Base-by-base conservation (phyloP, 768 basidiomycete genomes). In the Pulveroboletus sp. region DNA sequence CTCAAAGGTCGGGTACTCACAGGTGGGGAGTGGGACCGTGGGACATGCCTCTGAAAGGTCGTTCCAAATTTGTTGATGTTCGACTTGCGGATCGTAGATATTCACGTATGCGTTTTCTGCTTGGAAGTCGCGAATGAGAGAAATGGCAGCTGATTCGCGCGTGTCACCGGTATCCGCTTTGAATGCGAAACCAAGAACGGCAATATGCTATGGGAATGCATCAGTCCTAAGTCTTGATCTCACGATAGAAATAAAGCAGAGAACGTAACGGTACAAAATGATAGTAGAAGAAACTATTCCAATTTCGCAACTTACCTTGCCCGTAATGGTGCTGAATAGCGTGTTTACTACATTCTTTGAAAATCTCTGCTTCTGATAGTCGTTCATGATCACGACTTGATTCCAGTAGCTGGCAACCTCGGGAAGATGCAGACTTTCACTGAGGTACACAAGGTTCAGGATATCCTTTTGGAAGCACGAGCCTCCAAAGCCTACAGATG, bases 381-480 rank as follows among this genome's bases (percentile, higher is more conserved):
- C 94, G 72, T 99, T 98, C 88, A 98, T 90, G 63, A 90, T 85
- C 21, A 97, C 94, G 31, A 99, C 94, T 67, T 94, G 89, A 44
- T 81, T 80, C 97, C 97, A 99, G 77, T 99, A 99, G 16, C 85
- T 87, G 25, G 95, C 97, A 23, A 99, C 94, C 69, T 97, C 93
- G 33, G 94, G 94, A 46, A 99, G 79, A 71, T 98, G 93, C 47
- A 92, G 72, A 54, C 88, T 92, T 73, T 98, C 94, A 64, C 84
- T 87, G 37, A 99, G 83, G 75, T 99, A 99, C 38, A 98, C 97
- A 53, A 99, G 78, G 76, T 99, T 99, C 63, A 99, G 84, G 70
- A 98, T 98, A 65, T 99, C 95, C 71, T 99, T 98, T 74, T 98
- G 95, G 90, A 99, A 99, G 75, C 95, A 99, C 12, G 88, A 91